Base-by-base conservation (phyloP, 164 flowering plant genomes). In the Litsea cubeba region DNA sequence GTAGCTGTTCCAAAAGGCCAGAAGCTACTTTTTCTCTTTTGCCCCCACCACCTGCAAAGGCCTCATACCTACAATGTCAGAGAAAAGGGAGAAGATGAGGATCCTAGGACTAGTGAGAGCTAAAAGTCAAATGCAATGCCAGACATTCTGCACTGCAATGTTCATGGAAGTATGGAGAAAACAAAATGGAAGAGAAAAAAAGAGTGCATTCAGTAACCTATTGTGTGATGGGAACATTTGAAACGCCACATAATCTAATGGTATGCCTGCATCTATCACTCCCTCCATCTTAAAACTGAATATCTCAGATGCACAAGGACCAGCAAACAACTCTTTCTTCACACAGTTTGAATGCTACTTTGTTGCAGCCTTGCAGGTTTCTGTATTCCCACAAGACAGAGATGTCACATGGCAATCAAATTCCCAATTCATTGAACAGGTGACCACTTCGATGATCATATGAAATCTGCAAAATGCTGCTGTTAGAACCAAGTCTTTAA, bases 1-100 rank as follows among this genome's bases (percentile, higher is more conserved):
- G 70, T 62, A 94, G 81, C 50, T 81, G 86, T 32, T 86, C 89
- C 75, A 94, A 77, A 81, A 72, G 69, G 50, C 96, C 97, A 78
- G 79, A 83, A 49, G 82, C 83, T 15, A 89, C 70, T 75, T 74
- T 84, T 77, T 91, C 98, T 40, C 68, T 82, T 76, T 78, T 79
- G 66, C 82, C 76, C 57, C 72, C 73, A 54, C 77, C 49, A 76
- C 80, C 85, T 58, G 83, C 76, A 78, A 72, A 85, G 74, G 88
- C 91, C 74, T 87, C 91, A 74, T 88, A 94, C 84, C 98, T 94
- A 72, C n/a, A 74, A 49, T 35, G 75, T 28, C 64, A 76, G 66
- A 26, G 14, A 60, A 49, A 20, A 51, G 18, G 51, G 18, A 32
- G 18, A 75, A 3, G 15, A 30, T 66, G 49, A 66, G 23, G 28